These are phyloP conservation scores for Rhodotorula sp. DNA, from an alignment of 1,284 basidiomycete genomes.

Conservation along the genomic window DNA sequence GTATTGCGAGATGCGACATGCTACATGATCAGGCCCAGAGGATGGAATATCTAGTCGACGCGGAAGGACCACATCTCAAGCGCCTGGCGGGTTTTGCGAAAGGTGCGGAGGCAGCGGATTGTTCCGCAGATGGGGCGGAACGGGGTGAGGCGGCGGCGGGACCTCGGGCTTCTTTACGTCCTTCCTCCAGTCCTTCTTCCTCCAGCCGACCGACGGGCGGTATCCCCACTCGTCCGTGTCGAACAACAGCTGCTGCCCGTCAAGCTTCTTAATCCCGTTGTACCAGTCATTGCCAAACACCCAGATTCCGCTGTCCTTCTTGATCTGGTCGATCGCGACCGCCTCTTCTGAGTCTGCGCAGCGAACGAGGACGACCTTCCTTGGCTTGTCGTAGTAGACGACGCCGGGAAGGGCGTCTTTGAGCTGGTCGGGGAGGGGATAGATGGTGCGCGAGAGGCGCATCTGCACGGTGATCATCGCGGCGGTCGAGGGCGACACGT, in stretches of 20 bases:
- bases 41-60: too few species aligned
- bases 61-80: too few species aligned
- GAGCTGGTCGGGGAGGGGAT: not conserved
- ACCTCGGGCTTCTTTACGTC: not conserved
- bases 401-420: slow-evolving; percentile 52
- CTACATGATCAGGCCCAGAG: too few species aligned
- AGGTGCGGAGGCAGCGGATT: too few species aligned
- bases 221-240: not conserved
- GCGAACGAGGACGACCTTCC: slow-evolving; percentile 54
- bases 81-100: too few species aligned
- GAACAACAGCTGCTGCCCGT: not conserved
- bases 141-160: too few species aligned
- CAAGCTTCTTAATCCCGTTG: slow-evolving; percentile 55
- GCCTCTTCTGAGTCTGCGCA: slow-evolving; percentile 56
- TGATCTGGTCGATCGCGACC: slow-evolving; percentile 58
- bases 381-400: slow-evolving; percentile 53
- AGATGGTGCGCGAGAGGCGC: not conserved
- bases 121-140: too few species aligned
- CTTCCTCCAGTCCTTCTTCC: not conserved
- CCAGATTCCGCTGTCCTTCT: slow-evolving; percentile 59
- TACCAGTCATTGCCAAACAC: slow-evolving; percentile 59
- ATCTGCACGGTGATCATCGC: slow-evolving; percentile 21
- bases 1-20: too few species aligned
- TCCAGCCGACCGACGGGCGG: not conserved
- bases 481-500: slow-evolving; percentile 51